Evolutionary conservation across 371 early-diverging fungal species (phyloP).

Genomic region (Mortierella sp.): DNA sequence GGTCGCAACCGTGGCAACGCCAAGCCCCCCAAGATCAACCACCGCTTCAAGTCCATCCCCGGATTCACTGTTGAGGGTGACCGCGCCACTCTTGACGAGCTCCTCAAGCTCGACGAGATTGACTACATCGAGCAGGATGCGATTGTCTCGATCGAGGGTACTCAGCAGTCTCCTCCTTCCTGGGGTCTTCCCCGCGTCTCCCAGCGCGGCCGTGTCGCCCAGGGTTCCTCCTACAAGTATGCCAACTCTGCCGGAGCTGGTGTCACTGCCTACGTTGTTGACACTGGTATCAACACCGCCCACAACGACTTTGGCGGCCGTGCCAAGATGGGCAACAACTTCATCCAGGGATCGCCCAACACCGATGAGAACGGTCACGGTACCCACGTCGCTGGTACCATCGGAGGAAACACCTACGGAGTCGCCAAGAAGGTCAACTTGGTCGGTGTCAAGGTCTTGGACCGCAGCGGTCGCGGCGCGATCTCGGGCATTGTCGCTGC

Average conservation of each 20-base stretch:
- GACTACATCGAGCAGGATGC: constrained; percentile 70
- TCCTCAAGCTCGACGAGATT: constrained; percentile 45
- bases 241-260: constrained; percentile 69
- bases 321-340: constrained; percentile 79
- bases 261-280: constrained; percentile 77
- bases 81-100: constrained; percentile 16
- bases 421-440: constrained; percentile 90
- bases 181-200: constrained; percentile 75
- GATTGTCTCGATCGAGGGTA: constrained; percentile 45
- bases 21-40: constrained; percentile 24
- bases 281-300: constrained; percentile 77
- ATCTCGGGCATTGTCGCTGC: constrained; percentile 79
- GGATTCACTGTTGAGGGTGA: constrained; percentile 18
- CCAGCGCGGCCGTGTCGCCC: constrained; percentile 46
- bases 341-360: constrained; percentile 56
- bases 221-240: constrained; percentile 58
- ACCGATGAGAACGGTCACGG: constrained; percentile 65
- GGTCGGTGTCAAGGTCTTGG: constrained; percentile 89
- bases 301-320: constrained; percentile 90
- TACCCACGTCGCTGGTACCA: constrained; percentile 87
- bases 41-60: constrained; percentile 23
- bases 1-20: constrained; percentile 23
- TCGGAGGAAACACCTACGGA: constrained; percentile 83
- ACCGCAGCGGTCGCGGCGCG: constrained; percentile 73
- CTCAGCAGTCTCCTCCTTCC: constrained; percentile 60